Evolutionary conservation across 2,329 filamentous ascomycete species (phyloP), one percentile per base, ranked within the genome.

Genomic region (Penicillium decumbens): DNA sequence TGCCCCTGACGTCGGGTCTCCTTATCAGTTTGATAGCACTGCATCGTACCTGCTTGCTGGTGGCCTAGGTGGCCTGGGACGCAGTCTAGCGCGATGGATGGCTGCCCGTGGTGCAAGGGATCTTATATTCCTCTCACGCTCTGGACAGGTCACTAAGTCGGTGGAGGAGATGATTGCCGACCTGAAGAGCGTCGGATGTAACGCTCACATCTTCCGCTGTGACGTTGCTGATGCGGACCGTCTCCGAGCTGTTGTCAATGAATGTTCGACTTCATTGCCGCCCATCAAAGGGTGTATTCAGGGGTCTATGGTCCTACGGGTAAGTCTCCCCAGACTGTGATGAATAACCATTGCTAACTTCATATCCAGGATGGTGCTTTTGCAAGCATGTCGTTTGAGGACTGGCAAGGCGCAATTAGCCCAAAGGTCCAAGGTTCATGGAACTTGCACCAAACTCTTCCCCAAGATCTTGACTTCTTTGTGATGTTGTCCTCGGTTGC

Each of bases 391-490:
- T 63, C 60, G 0, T 69, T 69, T 30, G 57, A 65, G 1, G 61
- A 75, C 38, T 77, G 68, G 61, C 61, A 60, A 4, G 60, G 54
- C 1, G 68, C 68, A 1, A 59, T 71, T 3, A 54, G 54, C 13
- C 69, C 74, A 1, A 78, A 78, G 50, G 65, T 73, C 4, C 48
- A 64, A 13, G 72, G 68, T 3, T 65, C 65, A 3, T 65, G 64
- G 57, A 72, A 72, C 44, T 57, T 74, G 10, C 65, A 72, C 47
- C 39, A 54, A 13, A 20, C 51, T 10, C 49, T 70, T 23, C 62
- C 58, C 6, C 27, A 40, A 2, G 50, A 68, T 37, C 58, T 76
- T 13, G 69, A 72, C 43, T 75, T 75, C 58, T 75, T 75, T 49
- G 54, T 73, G 42, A 65, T 72, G 54, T 58, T 75, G 1, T 73